Conservation (phyloP, 768 basidiomycete species). For the Boletus rubescentipes region DNA sequence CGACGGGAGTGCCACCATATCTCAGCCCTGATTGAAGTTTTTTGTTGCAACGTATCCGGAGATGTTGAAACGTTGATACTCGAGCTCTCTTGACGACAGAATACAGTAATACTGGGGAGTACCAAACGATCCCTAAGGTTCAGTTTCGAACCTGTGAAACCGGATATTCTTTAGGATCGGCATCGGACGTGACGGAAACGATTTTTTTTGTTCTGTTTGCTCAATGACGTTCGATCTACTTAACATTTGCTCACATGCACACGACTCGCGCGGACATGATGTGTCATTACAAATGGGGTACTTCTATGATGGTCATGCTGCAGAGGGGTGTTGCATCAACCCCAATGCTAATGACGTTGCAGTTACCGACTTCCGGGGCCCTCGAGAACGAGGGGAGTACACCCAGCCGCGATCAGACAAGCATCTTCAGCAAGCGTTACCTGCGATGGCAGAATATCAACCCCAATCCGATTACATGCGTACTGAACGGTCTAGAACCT, state of each 20-base stretch:
- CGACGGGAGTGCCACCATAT: not conserved
- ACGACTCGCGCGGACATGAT: conserved; percentile 10
- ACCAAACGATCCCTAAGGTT: not conserved
- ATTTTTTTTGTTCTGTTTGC: conserved; percentile 3
- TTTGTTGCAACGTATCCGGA: conserved; percentile 2
- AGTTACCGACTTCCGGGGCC: conserved; percentile 10
- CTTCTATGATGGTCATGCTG: conserved; percentile 15
- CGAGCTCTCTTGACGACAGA: conserved; percentile 1
- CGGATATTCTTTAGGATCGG: not conserved
- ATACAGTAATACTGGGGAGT: not conserved
- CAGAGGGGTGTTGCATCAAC: conserved; percentile 8
- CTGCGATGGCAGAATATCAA: conserved; percentile 5
- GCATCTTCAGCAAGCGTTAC: conserved; percentile 2
- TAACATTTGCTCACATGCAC: not conserved
- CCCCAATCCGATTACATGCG: conserved; percentile 18
- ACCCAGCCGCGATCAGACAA: conserved; percentile 7
- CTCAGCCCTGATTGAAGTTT: conserved; percentile 8
- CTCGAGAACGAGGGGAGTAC: conserved; percentile 17
- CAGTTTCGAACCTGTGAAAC: conserved; percentile 14
- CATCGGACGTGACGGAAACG: conserved; percentile 20
- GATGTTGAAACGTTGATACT: not conserved
- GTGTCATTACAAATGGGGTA: conserved; percentile 16
- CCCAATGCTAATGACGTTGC: conserved; percentile 19
- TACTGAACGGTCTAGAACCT: conserved; percentile 23
- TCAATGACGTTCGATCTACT: conserved; percentile 1